phyloP scores from a whole-genome alignment of 2,329 filamentous ascomycete genomes.

The Aspergillus ibericus region DNA sequence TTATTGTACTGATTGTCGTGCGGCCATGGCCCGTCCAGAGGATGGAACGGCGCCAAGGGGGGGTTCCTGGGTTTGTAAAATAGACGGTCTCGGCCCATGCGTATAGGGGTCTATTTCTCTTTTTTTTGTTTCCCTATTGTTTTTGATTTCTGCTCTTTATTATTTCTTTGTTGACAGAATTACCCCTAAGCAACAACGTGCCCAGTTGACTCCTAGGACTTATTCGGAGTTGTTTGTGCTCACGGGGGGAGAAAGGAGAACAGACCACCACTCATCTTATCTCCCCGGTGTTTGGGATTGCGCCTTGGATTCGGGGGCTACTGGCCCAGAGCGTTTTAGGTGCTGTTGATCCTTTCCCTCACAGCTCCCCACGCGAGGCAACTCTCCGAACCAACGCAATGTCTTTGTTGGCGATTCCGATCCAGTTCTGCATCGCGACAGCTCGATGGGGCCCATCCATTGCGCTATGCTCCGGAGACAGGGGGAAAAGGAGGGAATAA shows the following conservation, averaged over 20 bases:
- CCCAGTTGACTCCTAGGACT: not conserved
- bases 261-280: constrained; percentile 11
- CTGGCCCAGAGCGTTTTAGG: constrained; percentile 13
- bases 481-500: not conserved
- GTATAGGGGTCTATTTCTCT: not conserved
- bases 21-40: not conserved
- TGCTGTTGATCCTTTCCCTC: constrained; percentile 18
- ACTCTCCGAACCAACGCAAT: not conserved
- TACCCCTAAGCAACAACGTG: no score
- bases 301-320: constrained; percentile 11
- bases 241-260: not conserved
- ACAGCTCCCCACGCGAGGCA: constrained; percentile 11
- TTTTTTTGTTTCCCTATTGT: not conserved
- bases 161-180: not conserved
- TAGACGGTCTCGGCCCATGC: not conserved
- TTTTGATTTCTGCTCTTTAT: not conserved
- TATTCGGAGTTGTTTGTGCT: not conserved
- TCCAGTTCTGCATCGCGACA: constrained; percentile 11
- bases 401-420: constrained; percentile 11
- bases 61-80: constrained; percentile 1
- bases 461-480: not conserved
- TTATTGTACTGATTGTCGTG: not conserved
- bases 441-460: not conserved
- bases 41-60: not conserved
- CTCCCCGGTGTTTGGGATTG: constrained; percentile 17